phyloP scores from a whole-genome alignment of 2,329 filamentous ascomycete genomes.

The Aspergillus ruber region DNA sequence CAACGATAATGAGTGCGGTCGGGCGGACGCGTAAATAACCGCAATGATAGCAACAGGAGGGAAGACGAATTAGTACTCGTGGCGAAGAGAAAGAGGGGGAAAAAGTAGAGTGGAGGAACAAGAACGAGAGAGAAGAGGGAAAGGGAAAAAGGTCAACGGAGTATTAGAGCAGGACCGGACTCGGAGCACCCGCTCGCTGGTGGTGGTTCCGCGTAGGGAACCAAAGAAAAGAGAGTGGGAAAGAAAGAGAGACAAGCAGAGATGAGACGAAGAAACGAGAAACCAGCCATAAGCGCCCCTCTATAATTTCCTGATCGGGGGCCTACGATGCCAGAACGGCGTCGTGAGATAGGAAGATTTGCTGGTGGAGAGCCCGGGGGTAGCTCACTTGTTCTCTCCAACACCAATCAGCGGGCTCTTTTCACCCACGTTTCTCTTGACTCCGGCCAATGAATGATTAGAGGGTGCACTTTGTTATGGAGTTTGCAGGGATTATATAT shows the following conservation, averaged over 20 bases:
- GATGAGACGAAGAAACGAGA: not conserved
- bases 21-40: not conserved
- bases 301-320: too few species aligned
- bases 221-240: constrained; percentile 1
- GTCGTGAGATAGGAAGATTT: too few species aligned
- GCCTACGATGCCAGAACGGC: too few species aligned
- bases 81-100: not conserved
- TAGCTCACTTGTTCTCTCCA: too few species aligned
- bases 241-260: constrained; percentile 1
- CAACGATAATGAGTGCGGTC: not conserved
- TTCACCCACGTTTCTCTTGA: too few species aligned
- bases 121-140: not conserved
- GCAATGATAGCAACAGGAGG: not conserved
- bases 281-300: too few species aligned
- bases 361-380: too few species aligned
- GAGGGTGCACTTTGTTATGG: too few species aligned
- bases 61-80: too few species aligned
- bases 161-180: not conserved
- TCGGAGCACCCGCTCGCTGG: not conserved
- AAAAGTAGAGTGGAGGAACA: not conserved
- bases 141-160: not conserved
- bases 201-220: not conserved
- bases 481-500: too few species aligned
- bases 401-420: too few species aligned
- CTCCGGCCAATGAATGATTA: too few species aligned